Conservation (phyloP, 306 rosid genomes). For the Lathyrus oleraceus region DNA sequence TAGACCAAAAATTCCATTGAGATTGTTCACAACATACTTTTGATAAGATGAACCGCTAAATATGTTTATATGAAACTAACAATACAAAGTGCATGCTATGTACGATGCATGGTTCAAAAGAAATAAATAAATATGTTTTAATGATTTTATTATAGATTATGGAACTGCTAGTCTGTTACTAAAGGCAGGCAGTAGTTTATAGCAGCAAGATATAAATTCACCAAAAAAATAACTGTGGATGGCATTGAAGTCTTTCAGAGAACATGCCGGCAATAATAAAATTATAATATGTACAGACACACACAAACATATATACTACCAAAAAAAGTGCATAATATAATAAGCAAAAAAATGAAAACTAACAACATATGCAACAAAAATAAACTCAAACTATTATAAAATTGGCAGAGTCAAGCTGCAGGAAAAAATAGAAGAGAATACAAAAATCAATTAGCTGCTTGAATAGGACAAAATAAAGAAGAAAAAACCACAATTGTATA, state of each 20-base stretch:
- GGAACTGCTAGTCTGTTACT: neutral
- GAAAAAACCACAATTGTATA: too few species aligned
- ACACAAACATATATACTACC: neutral
- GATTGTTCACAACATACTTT: slow-evolving; percentile 28
- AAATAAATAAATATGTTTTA: neutral
- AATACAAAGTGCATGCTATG: slow-evolving; percentile 5
- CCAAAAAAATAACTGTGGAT: neutral
- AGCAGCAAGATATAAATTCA: neutral
- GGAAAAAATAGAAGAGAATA: too few species aligned
- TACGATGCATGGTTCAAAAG: neutral
- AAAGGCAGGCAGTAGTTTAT: neutral
- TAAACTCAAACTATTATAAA: too few species aligned
- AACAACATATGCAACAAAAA: too few species aligned
- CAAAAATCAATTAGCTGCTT: too few species aligned
- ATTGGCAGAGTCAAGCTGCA: too few species aligned
- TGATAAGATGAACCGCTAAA: slow-evolving; percentile 17
- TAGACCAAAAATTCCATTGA: slow-evolving; percentile 22
- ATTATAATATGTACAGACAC: neutral
- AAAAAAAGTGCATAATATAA: neutral
- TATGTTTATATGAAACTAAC: slow-evolving; percentile 5
- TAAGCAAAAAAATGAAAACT: too few species aligned
- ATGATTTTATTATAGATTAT: neutral
- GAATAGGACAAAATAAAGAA: too few species aligned
- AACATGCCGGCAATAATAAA: neutral
- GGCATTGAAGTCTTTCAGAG: neutral